Percentiles rank a stretch among this genome's conserved stretches.
phyloP scores from a whole-genome alignment of 257 asterid genomes.

The Solanum appendiculatum region DNA sequence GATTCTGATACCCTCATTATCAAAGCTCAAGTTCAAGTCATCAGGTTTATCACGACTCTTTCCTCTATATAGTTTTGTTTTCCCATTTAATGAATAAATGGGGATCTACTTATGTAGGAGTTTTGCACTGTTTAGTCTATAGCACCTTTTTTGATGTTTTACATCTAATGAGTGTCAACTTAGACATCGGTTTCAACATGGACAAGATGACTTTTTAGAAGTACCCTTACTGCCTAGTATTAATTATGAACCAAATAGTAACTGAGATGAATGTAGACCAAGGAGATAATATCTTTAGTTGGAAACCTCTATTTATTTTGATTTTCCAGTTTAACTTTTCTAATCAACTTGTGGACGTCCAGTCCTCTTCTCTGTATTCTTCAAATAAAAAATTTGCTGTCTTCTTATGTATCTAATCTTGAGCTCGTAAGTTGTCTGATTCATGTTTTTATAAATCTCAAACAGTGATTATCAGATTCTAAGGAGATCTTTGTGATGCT shows the following conservation, averaged over 20 bases:
- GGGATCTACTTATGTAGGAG: neutral
- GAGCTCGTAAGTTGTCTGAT: neutral
- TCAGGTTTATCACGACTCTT: slow-evolving; percentile 28
- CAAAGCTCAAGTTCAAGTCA: slow-evolving; percentile 92
- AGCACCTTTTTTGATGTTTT: neutral
- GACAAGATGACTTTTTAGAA: neutral
- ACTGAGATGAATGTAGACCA: neutral
- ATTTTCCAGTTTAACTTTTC: neutral
- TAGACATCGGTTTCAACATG: neutral
- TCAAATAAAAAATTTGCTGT: neutral
- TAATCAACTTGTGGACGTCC: neutral
- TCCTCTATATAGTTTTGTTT: neutral
- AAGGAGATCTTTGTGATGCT: neutral
- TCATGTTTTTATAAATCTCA: neutral
- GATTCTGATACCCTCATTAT: slow-evolving; percentile 77
- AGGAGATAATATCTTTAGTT: neutral
- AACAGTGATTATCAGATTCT: neutral
- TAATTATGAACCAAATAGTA: neutral
- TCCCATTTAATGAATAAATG: neutral
- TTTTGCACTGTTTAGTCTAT: neutral
- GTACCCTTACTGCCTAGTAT: neutral
- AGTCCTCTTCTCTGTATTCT: neutral
- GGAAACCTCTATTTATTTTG: neutral
- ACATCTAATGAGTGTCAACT: neutral
- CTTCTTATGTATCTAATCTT: neutral